Evolutionary conservation across 2,329 filamentous ascomycete species (phyloP).

Genomic region (Zopfia rhizophila): DNA sequence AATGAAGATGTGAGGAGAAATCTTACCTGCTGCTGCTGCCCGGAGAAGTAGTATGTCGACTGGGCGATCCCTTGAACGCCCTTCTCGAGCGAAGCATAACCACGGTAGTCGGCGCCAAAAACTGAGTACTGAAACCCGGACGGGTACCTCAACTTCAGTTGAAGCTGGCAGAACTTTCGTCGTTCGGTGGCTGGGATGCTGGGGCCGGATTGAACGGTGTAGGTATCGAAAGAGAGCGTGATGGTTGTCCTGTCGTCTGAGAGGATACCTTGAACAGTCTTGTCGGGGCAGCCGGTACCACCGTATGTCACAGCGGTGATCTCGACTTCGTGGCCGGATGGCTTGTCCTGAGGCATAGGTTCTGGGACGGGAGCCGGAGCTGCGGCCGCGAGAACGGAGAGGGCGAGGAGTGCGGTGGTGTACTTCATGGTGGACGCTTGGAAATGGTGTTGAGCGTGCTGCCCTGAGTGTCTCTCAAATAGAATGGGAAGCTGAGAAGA

Average conservation of each 20-base stretch:
- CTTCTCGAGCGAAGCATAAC: constrained; percentile 54
- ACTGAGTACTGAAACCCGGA: constrained; percentile 59
- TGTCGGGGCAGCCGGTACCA: constrained; percentile 55
- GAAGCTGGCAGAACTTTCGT: constrained; percentile 62
- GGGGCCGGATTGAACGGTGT: constrained; percentile 57
- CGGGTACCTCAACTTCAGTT: constrained; percentile 59
- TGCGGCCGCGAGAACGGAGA: constrained; percentile 25
- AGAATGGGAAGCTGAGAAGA: neutral
- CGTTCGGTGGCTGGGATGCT: constrained; percentile 49
- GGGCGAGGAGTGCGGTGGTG: constrained; percentile 19
- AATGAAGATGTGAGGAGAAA: neutral
- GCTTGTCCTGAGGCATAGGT: constrained; percentile 22
- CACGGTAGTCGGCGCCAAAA: constrained; percentile 59
- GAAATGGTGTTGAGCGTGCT: neutral
- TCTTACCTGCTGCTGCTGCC: constrained; percentile 49
- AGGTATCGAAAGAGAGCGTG: constrained; percentile 60
- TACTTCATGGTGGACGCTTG: constrained; percentile 31
- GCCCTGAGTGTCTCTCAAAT: too few relatives aligned
- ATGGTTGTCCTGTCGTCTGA: constrained; percentile 53
- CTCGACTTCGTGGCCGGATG: constrained; percentile 40
- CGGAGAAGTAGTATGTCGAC: constrained; percentile 63
- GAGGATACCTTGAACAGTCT: constrained; percentile 46
- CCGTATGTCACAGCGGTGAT: constrained; percentile 54
- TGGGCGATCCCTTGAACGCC: constrained; percentile 56
- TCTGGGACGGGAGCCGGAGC: constrained; percentile 21